A percentile compares a stretch with the other conserved stretches of the same genome.
Conservation (phyloP, 306 rosid species). For the Cicer bijugum region DNA sequence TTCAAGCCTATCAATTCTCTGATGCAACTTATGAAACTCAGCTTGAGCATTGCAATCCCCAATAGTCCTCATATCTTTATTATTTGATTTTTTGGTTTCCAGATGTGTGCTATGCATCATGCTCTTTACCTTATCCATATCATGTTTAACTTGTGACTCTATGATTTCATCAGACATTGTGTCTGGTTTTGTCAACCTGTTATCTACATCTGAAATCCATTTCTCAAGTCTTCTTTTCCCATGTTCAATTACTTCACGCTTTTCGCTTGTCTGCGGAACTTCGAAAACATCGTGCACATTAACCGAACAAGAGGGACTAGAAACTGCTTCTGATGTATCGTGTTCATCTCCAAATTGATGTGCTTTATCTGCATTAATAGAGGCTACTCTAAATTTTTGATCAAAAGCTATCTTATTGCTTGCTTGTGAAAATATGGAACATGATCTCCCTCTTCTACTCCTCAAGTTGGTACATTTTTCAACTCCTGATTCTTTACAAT, state of each 20-base stretch:
- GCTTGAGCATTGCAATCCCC: conserved; percentile 51
- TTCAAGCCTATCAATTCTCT: conserved; percentile 72
- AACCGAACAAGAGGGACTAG: conserved; percentile 45
- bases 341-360: conserved; percentile 28
- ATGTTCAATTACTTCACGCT: conserved; percentile 41
- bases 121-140: conserved; percentile 52
- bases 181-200: conserved; percentile 59
- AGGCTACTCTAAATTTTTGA: conserved; percentile 31
- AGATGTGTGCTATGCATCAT: conserved; percentile 42
- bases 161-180: conserved; percentile 47
- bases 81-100: conserved; percentile 46
- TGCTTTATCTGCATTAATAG: conserved; percentile 35
- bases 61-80: conserved; percentile 41
- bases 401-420: conserved; percentile 31
- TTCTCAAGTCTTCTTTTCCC: conserved; percentile 49
- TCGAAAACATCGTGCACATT: conserved; percentile 78
- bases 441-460: conserved; percentile 50
- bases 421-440: conserved; percentile 55
- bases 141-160: conserved; percentile 47
- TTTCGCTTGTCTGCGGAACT: conserved; percentile 61
- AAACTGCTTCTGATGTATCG: conserved; percentile 35
- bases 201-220: conserved; percentile 52
- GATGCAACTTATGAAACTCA: conserved; percentile 59
- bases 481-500: conserved; percentile 53
- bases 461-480: conserved; percentile 43